Evolutionary conservation across 306 rosid species (phyloP), one percentile per base, ranked within the genome.

Genomic region (Trifolium dubium): DNA sequence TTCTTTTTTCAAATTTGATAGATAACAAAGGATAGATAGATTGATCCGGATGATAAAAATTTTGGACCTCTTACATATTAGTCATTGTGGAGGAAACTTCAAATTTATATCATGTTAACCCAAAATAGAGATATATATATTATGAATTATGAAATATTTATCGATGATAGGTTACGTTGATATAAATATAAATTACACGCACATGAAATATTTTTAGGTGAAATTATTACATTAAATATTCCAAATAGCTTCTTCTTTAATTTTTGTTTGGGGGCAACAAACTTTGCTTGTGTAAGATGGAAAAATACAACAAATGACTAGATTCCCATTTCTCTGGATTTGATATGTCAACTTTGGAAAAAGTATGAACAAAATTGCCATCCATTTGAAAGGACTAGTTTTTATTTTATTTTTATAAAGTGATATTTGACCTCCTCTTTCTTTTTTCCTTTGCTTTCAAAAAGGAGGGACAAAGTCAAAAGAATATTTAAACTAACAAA

Each of bases 301-400:
- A 73, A 77, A 72, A 74, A 62, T 74, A 64, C 78, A 74, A 51
- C 46, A 74, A 78, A 82, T 78, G 83, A 82, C 83, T 82, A 82
- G 86, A 82, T 82, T 74, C 83, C 83, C 83, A 82, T 82, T 78
- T 78, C 73, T 17, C 15, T 58, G 73, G 77, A 78, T 79, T 82
- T 71, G 77, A 63, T 78, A 72, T 29, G 77, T 73, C 86, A 74
- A 73, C 80, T 78, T 82, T 78, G 54, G 74, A 63, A 72, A 74
- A 64, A 74, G 76, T 77, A 28, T 40, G 43, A 68, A 55, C 70
- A 62, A 73, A 73, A 73, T 34, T 65, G 14, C 41, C 19, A 69
- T 78, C 73, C 61, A 35, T 35, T 62, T 54, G 40, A 78, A 67
- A 75, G 72, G 71, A 55, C 64, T 51, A 31, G 31, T 23, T 28